These are phyloP conservation scores for Tylopilus cervinicoccineus DNA, from an alignment of 768 basidiomycete genomes.

Conservation along the genomic window DNA sequence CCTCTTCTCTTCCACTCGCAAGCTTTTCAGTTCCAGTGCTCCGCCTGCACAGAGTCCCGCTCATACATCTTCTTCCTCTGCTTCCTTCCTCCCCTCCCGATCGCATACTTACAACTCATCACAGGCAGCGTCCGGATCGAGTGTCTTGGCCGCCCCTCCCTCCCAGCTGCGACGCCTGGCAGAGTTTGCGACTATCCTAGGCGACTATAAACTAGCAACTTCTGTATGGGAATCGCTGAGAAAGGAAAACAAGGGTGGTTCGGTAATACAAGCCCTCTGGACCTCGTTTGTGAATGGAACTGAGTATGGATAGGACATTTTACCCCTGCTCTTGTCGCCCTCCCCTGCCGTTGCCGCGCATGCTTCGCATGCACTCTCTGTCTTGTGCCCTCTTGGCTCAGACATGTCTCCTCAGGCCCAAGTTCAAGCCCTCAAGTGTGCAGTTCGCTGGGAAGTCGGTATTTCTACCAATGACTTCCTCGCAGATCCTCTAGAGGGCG, in stretches of 20 bases:
- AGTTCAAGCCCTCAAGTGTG: conserved; percentile 61
- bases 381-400: conserved; percentile 38
- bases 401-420: conserved; percentile 63
- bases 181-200: conserved; percentile 90
- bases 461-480: conserved; percentile 58
- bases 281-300: conserved; percentile 3
- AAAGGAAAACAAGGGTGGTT: conserved; percentile 85
- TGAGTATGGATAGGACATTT: conserved; percentile 60
- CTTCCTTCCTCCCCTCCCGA: conserved; percentile 33
- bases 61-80: conserved; percentile 37
- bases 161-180: conserved; percentile 84
- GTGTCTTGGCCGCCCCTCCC: conserved; percentile 36
- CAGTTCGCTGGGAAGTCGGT: conserved; percentile 74
- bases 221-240: conserved; percentile 82
- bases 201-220: conserved; percentile 83
- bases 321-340: conserved; percentile 68
- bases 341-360: conserved; percentile 58
- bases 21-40: conserved; percentile 68
- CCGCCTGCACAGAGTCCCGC: conserved; percentile 44
- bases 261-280: conserved; percentile 41
- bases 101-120: conserved; percentile 37
- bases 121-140: conserved; percentile 20
- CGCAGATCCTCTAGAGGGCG: conserved; percentile 58
- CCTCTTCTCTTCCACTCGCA: conserved; percentile 81
- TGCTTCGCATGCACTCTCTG: conserved; percentile 56